phyloP scores from a whole-genome alignment of 768 basidiomycete genomes.

The Leccinum uliginosum region DNA sequence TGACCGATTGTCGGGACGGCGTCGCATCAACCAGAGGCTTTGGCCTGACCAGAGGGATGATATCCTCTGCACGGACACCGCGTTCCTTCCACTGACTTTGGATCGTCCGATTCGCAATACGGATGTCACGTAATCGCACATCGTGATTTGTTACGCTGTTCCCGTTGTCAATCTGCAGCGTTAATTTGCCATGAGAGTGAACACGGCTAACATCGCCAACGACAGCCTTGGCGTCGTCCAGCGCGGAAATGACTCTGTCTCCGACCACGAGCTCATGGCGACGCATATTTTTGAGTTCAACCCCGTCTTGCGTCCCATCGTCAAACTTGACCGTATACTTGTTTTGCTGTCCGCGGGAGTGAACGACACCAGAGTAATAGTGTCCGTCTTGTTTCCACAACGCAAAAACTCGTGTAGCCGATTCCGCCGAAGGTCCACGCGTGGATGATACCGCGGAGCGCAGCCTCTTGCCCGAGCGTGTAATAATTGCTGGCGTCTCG shows the following conservation, averaged over 20 bases:
- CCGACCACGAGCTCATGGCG: conserved; percentile 44
- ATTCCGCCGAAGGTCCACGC: conserved; percentile 11
- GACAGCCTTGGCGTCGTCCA: conserved; percentile 27
- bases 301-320: conserved; percentile 46
- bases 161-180: conserved; percentile 39
- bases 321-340: conserved; percentile 61
- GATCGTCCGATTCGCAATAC: conserved; percentile 50
- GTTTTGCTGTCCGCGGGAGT: conserved; percentile 29
- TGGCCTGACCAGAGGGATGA: conserved; percentile 41
- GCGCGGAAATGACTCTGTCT: conserved; percentile 49
- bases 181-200: conserved; percentile 29
- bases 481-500: conserved; percentile 26
- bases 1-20: conserved; percentile 44
- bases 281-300: conserved; percentile 54
- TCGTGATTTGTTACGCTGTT: conserved; percentile 21
- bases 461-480: conserved; percentile 36
- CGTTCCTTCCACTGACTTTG: conserved; percentile 52
- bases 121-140: conserved; percentile 37
- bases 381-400: conserved; percentile 57
- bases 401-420: conserved; percentile 63
- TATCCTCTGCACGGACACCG: conserved; percentile 34
- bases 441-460: conserved; percentile 35
- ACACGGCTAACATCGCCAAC: conserved; percentile 30
- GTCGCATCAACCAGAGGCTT: conserved; percentile 37
- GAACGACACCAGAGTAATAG: conserved; percentile 59